phyloP scores from a whole-genome alignment of 805 yeast species.

The Wickerhamomyces sydowiorum region DNA sequence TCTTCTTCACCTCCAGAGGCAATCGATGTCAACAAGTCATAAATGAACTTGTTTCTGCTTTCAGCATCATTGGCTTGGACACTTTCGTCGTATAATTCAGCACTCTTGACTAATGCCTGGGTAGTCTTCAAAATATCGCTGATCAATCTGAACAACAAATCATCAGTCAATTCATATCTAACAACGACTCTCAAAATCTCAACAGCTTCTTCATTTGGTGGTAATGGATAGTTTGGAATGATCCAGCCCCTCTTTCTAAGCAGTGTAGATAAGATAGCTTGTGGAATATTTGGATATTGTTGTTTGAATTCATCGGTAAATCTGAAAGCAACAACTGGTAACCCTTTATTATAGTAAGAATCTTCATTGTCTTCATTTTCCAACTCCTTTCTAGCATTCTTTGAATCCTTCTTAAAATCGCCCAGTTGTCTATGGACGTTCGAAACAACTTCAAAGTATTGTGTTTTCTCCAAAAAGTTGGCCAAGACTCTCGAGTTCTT shows the following conservation, averaged over 20 bases:
- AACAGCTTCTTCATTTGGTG: conserved; percentile 45
- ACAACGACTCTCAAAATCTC: conserved; percentile 86
- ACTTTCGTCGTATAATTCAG: conserved; percentile 23
- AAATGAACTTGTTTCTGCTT: conserved; percentile 28
- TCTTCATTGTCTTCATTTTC: conserved; percentile 29
- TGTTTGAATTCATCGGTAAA: conserved; percentile 52
- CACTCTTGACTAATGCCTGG: conserved; percentile 46
- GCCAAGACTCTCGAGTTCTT: conserved; percentile 67
- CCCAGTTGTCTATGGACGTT: conserved; percentile 64
- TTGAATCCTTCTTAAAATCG: conserved; percentile 17
- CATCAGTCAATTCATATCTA: conserved; percentile 58
- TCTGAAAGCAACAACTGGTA: conserved; percentile 87
- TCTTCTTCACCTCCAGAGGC: conserved; percentile 51
- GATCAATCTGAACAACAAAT: conserved; percentile 58
- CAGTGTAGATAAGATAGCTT: conserved; percentile 63
- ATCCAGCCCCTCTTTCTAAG: conserved; percentile 81
- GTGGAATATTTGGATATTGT: conserved; percentile 77
- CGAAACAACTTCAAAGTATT: conserved; percentile 67
- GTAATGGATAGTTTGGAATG: conserved; percentile 83
- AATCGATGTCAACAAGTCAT: conserved; percentile 45
- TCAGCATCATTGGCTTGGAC: conserved; percentile 8
- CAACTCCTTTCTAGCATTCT: conserved; percentile 22
- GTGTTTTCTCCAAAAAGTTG: conserved; percentile 55
- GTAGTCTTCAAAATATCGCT: conserved; percentile 48
- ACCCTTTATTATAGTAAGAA: conserved; percentile 58